Percentiles rank a stretch among this genome's conserved stretches.
phyloP scores from a whole-genome alignment of 441 rosid species.

The Eutrema salsugineum region DNA sequence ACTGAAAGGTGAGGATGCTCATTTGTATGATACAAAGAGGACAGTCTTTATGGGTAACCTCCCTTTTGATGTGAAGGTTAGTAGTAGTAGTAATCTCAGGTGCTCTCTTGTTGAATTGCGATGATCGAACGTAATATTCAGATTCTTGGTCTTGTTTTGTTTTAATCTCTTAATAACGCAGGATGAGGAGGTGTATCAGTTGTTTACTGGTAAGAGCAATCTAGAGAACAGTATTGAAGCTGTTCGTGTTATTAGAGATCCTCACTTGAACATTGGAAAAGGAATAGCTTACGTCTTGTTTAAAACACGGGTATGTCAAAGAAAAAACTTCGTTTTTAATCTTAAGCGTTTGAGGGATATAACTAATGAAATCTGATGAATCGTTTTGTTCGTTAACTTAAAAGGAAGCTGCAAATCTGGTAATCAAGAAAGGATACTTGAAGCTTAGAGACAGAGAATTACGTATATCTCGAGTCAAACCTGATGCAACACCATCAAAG shows the following conservation, averaged over 20 bases:
- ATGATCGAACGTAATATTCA: not conserved
- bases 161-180: constrained; percentile 33
- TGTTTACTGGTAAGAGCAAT: constrained; percentile 59
- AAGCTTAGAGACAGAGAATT: constrained; percentile 79
- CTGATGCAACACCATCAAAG: constrained; percentile 67
- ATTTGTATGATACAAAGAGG: constrained; percentile 76
- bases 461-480: constrained; percentile 55
- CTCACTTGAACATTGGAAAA: constrained; percentile 84
- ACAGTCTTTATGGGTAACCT: constrained; percentile 91
- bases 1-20: constrained; percentile 54
- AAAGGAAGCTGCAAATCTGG: constrained; percentile 84
- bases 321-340: not conserved
- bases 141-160: not conserved
- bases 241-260: constrained; percentile 84
- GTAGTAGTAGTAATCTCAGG: not conserved
- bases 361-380: not conserved
- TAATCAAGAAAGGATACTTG: constrained; percentile 56
- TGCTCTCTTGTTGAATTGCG: not conserved
- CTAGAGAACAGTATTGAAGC: constrained; percentile 74
- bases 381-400: not conserved
- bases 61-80: constrained; percentile 96
- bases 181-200: constrained; percentile 95
- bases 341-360: not conserved
- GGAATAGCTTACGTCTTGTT: constrained; percentile 95
- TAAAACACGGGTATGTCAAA: constrained; percentile 74